Base-by-base conservation (phyloP, 306 rosid species). In the Cajanus cajan region DNA sequence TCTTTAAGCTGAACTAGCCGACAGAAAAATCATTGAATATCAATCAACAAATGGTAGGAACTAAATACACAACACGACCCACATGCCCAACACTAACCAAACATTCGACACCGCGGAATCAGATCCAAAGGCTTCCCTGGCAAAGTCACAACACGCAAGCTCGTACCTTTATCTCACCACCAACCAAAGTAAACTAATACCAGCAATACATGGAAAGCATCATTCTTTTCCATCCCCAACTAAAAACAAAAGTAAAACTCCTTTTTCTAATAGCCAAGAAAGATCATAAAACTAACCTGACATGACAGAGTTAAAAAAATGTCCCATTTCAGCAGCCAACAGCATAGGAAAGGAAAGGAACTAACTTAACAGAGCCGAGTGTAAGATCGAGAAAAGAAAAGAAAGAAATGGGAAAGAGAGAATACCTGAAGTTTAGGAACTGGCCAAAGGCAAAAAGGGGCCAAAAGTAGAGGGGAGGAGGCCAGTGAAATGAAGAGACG, bases 361-460 rank as follows among this genome's bases (percentile, higher is more conserved):
- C 37, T 6, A 73, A 73, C 71, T 83, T 73, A 14, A 59, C 0
- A 73, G 48, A 58, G 28, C 77, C 77, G 69, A 70, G 72, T 39
- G 75, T 2, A 16, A 82, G 80, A 86, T 86, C 65, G 18, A 82
- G 24, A 73, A 8, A 52, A 57, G 48, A 7, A 11, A 10, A 8
- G 31, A 76, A 25, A 7, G 31, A 54, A 18, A 25, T 3, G 21
- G 0, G 2, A 6, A 4, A 5, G 6, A 28, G 28, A 66, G 0
- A 0, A 7, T n/a, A 90, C 98, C 91, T 90, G 87, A 88, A 87
- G 82, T 95, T 92, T 34, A 95, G 92, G 79, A 91, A 91, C 76
- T 92, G 98, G 39, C 98, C 98, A 80, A 92, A 91, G 68, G 76
- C 82, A 55, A 95, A 65, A 34, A 95, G 93, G 80, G 96, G 98